A percentile compares a stretch with the other conserved stretches of the same genome.
Conservation (phyloP, 2,329 filamentous ascomycete genomes). For the Ophiostoma australiae region DNA sequence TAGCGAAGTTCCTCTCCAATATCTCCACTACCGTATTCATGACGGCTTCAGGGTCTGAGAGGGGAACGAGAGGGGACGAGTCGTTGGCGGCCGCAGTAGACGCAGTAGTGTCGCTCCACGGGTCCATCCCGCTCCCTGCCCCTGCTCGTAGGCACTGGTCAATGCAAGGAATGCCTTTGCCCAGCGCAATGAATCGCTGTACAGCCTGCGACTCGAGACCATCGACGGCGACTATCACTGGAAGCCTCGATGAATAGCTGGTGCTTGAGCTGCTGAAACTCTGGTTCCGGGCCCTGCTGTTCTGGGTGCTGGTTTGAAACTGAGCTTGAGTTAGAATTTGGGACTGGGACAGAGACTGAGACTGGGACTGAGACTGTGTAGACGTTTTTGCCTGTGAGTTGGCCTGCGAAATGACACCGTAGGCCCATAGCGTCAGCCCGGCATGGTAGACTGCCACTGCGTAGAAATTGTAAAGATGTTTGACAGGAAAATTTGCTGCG, state of each 20-base stretch:
- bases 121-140: constrained; percentile 17
- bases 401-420: constrained; percentile 48
- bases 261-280: not conserved
- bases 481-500: constrained; percentile 35
- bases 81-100: not conserved
- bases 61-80: constrained; percentile 31
- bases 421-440: constrained; percentile 63
- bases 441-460: constrained; percentile 66
- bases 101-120: not conserved
- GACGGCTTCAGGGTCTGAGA: constrained; percentile 54
- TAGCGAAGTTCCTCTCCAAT: constrained; percentile 49
- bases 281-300: not conserved
- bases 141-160: constrained; percentile 46
- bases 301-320: not conserved
- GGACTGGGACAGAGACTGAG: not conserved
- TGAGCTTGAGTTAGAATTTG: not conserved
- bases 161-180: constrained; percentile 40
- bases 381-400: not conserved
- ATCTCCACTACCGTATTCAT: constrained; percentile 56
- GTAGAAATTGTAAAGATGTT: constrained; percentile 59
- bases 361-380: not conserved
- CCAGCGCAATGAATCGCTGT: constrained; percentile 53
- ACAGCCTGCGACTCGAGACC: constrained; percentile 47
- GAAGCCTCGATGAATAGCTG: not conserved
- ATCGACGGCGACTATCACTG: constrained; percentile 48